These are phyloP conservation scores for Neotropicomus parvogracilis DNA, from an alignment of 1,284 basidiomycete genomes.

Conservation along the genomic window DNA sequence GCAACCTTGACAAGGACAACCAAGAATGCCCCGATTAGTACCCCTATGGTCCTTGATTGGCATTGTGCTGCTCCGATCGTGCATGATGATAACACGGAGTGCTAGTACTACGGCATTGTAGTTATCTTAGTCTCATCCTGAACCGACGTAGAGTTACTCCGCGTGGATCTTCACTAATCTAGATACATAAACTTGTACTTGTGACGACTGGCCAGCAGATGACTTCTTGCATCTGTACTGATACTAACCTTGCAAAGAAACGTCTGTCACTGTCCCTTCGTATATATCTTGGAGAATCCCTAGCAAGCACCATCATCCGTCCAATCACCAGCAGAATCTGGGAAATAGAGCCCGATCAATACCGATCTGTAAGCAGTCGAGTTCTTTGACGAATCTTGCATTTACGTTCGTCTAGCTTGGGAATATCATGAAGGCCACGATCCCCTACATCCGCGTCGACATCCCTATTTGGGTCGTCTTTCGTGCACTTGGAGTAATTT, in stretches of 20 bases:
- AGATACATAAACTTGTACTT: neutral
- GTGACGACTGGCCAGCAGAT: too few relatives aligned
- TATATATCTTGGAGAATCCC: neutral
- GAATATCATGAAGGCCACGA: slow-evolving; percentile 94
- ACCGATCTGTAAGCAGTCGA: slow-evolving; percentile 66
- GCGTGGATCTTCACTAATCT: neutral
- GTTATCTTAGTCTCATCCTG: neutral
- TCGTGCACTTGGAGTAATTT: slow-evolving; percentile 95
- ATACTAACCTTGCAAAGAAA: neutral
- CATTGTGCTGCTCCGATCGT: too few relatives aligned
- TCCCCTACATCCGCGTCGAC: slow-evolving; percentile 98
- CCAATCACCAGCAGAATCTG: slow-evolving; percentile 51
- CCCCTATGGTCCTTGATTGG: neutral
- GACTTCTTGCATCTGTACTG: too few relatives aligned
- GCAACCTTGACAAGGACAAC: slow-evolving; percentile 22
- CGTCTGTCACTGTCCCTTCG: neutral
- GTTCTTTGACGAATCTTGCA: neutral
- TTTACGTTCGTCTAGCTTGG: slow-evolving; percentile 53
- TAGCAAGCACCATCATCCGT: slow-evolving; percentile 51
- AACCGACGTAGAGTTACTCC: neutral
- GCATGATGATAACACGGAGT: neutral
- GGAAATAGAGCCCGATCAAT: slow-evolving; percentile 48
- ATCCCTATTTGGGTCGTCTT: slow-evolving; percentile 99
- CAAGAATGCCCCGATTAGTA: neutral
- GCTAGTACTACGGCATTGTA: too few relatives aligned